A percentile compares a stretch with the other conserved stretches of the same genome.
These are phyloP conservation scores for Citrullus amarus DNA, from an alignment of 306 rosid species.

Conservation along the genomic window DNA sequence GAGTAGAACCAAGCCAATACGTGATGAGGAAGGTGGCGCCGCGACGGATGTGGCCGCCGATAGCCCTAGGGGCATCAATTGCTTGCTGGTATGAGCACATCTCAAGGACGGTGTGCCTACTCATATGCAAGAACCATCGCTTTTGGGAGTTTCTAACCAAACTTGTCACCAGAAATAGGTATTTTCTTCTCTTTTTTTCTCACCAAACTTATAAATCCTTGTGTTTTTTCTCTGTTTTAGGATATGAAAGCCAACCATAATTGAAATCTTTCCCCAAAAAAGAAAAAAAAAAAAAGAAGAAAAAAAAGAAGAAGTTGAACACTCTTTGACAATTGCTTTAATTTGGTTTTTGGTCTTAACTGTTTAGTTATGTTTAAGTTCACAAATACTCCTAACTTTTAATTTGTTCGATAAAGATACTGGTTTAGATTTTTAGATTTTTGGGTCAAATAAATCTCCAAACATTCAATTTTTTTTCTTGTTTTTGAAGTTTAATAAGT, in stretches of 20 bases:
- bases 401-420: background rate
- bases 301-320: background rate
- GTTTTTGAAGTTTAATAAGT: no score
- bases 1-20: slow-evolving; percentile 53
- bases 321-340: background rate
- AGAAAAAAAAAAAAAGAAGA: no score
- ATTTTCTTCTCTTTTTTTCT: background rate
- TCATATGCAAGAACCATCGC: slow-evolving; percentile 89
- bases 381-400: no score
- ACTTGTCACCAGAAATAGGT: slow-evolving; percentile 82
- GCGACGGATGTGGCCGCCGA: slow-evolving; percentile 80
- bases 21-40: slow-evolving; percentile 85
- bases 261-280: background rate
- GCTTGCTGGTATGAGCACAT: slow-evolving; percentile 96
- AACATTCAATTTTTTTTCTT: no score
- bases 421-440: background rate
- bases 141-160: slow-evolving; percentile 65
- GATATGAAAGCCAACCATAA: background rate
- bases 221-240: background rate
- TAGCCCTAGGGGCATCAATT: slow-evolving; percentile 61
- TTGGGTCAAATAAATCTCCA: no score
- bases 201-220: background rate
- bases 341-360: background rate
- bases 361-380: background rate
- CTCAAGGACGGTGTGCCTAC: slow-evolving; percentile 58